A percentile compares a stretch with the other conserved stretches of the same genome.
phyloP scores from a whole-genome alignment of 78 protist genomes.

The Guillardia theta region DNA sequence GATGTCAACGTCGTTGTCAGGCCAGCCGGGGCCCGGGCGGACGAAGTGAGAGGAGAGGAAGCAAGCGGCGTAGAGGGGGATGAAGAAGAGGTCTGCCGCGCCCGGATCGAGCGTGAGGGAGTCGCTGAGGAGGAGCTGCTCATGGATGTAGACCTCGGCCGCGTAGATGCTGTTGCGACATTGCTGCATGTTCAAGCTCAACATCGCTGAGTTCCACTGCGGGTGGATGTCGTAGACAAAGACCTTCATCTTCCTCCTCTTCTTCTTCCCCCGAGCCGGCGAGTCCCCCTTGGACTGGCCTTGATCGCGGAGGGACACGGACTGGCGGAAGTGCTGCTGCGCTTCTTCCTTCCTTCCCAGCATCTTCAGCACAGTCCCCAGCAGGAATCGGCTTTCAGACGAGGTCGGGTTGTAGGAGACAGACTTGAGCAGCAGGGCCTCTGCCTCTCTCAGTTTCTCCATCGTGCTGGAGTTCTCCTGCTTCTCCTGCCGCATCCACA shows the following conservation, averaged over 20 bases:
- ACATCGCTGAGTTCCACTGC: background rate
- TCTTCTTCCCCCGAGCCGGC: background rate
- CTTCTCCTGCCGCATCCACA: no score
- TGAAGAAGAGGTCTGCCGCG: background rate
- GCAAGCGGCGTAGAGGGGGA: background rate
- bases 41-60: background rate
- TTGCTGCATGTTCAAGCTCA: background rate
- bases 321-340: background rate
- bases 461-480: no score
- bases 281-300: background rate
- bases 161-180: background rate
- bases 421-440: no score
- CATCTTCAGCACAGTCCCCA: background rate
- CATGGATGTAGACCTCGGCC: background rate
- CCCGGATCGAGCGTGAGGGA: background rate
- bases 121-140: background rate
- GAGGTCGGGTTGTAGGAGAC: no score
- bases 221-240: background rate
- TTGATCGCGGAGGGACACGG: background rate
- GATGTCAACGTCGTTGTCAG: conserved; percentile 12
- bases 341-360: background rate
- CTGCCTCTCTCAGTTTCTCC: no score
- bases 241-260: background rate
- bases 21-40: background rate
- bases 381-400: background rate